Base-by-base conservation (phyloP, 108 stramenopile genomes). In the Pseudonitzschia multiseries region DNA sequence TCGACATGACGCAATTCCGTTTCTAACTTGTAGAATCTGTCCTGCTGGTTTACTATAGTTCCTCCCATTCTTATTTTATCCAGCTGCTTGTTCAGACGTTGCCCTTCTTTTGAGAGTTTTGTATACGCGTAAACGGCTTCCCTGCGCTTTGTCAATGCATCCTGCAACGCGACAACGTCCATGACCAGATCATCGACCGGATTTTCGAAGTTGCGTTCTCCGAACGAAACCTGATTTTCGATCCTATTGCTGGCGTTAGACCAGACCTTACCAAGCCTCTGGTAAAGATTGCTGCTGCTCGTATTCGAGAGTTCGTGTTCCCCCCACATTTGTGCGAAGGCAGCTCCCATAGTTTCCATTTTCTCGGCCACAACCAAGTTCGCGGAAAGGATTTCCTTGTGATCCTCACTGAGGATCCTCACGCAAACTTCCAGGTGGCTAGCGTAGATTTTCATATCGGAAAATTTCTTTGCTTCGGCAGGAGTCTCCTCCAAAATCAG, bases 291-390 rank as follows among this genome's bases (percentile, higher is more conserved):
- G 57, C 72, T 73, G 52, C 71, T 64, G 51, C 72, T 73, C 9
- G 78, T 79, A 43, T 73, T 79, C 52, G 72, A 73, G 33, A 79
- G 46, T 65, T 73, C 78, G 62, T 79, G 78, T 48, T 79, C 78
- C 18, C 78, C 78, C 78, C 78, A 79, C 43, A 79, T 29, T 65
- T 79, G 68, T 33, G 64, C 27, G 64, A 79, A 79, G 10, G 78
- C 78, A 41, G 78, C 66, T 15, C 68, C 78, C 67, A 73, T 79
- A 21, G 78, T 79, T 32, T 67, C 57, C 12, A 61, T 69, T 57
- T 65, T 65, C 31, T 52, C 72, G n/a, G 78, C 29, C 27, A 46
- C 31, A 5, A 22, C 32, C 12, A 29, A 20, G 18, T 69, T 48
- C 5, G 72, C 15, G 33, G 59, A 67, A 6, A 27, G 8, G 4